These are phyloP conservation scores for Mycena rosella DNA, from an alignment of 768 basidiomycete genomes.

Conservation along the genomic window DNA sequence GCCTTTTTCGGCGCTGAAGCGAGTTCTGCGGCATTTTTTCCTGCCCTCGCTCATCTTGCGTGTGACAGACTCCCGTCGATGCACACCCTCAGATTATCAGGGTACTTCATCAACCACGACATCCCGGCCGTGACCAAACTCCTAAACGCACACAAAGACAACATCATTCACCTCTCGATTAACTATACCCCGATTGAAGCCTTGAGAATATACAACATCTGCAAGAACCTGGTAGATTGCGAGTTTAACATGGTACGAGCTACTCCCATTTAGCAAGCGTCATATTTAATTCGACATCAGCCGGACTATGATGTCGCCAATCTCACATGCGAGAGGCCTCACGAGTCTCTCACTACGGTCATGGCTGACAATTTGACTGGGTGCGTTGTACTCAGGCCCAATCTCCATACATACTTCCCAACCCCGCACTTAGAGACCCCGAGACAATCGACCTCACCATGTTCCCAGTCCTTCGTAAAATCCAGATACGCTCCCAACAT, in stretches of 20 bases:
- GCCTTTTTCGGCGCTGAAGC: not conserved
- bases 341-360: not conserved
- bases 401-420: too few relatives aligned
- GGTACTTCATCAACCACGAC: too few relatives aligned
- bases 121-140: not conserved
- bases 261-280: not conserved
- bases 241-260: not conserved
- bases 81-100: not conserved
- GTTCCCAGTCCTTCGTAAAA: constrained; percentile 16
- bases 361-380: not conserved
- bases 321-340: not conserved
- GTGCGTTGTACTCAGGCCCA: not conserved
- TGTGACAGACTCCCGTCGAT: not conserved
- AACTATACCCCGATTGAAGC: accelerated
- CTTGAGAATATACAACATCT: not conserved
- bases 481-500: not conserved
- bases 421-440: not conserved
- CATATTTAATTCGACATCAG: not conserved
- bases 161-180: not conserved
- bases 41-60: not conserved
- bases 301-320: not conserved
- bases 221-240: not conserved
- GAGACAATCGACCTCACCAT: not conserved
- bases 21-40: not conserved
- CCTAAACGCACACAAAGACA: not conserved